Base-by-base conservation (phyloP, 177 flowering plant species). In the Vitis hybrid region DNA sequence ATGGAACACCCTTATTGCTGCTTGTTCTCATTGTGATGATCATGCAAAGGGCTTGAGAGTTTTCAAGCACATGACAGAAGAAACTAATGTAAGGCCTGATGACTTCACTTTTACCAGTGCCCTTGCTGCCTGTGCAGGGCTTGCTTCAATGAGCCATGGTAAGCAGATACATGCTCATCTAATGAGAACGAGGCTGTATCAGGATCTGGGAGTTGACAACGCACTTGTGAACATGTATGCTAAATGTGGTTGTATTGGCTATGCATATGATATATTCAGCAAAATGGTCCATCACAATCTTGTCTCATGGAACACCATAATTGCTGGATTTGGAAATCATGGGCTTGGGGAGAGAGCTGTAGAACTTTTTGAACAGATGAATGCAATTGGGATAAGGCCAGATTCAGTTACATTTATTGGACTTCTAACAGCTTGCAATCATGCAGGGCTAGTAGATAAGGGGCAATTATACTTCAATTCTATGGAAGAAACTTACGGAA, bases 181-280 rank as follows among this genome's bases (percentile, higher is more conserved):
- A 52, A 77, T 85, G 15, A 77, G 93, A 72, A 83, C 76, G 50
- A 78, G 74, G 57, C 58, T 55, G 12, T 57, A 68, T 52, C 66
- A 74, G 50, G 97, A 90, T 76, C 71, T 76, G 15, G 93, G 84
- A 66, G 88, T 89, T 60, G 78, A 74, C 20, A 92, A 88, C 78
- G 92, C 91, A 9, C 86, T 92, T 64, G 73, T 87, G 10, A 85
- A 90, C 78, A 89, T 92, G 95, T 92, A 92, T 74, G 87, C 97
- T 12, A 92, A 92, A 81, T 87, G 95, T 66, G 95, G 97, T 33
- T 79, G 71, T 48, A 80, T 92, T 61, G 64, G 60, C 63, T 72
- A 79, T 69, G 87, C 91, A 19, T 74, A 60, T 49, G 58, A 60
- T 8, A 50, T 84, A 22, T 92, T 90, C 61, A 66, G 76, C 51